Conservation (phyloP, 1,284 basidiomycete species). For the Sanghuangporus weigelae region DNA sequence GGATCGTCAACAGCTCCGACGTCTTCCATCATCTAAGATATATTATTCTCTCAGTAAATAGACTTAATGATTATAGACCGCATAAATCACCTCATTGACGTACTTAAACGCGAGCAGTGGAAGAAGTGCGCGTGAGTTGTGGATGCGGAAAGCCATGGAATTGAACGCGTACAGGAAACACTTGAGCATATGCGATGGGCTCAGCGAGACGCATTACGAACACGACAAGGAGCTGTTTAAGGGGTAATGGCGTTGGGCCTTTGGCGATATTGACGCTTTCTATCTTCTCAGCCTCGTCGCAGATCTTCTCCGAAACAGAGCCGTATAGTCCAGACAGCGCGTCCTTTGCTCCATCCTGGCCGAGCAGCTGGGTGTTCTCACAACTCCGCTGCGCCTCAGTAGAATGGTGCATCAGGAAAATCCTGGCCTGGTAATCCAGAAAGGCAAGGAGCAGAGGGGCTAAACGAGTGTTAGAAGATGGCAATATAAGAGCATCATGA, state of each 20-base stretch:
- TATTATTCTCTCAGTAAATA: not conserved
- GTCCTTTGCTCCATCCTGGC: not conserved
- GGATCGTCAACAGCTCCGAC: conserved; percentile 21
- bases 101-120: not conserved
- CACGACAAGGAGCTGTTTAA: conserved; percentile 21
- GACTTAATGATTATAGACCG: not conserved
- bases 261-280: not conserved
- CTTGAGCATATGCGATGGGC: conserved; percentile 23
- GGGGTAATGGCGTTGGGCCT: conserved; percentile 20
- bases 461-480: not conserved
- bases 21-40: conserved; percentile 22
- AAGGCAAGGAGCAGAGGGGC: no score
- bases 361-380: not conserved
- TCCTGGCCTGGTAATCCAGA: no score
- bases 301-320: not conserved
- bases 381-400: not conserved
- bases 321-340: not conserved
- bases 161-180: conserved; percentile 7
- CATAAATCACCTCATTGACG: conserved; percentile 6
- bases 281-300: not conserved
- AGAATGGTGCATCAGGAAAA: not conserved
- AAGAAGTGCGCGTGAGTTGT: not conserved
- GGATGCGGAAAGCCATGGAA: not conserved
- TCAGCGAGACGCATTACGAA: conserved; percentile 24
- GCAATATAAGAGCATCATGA: not conserved